A percentile compares a stretch with the other conserved stretches of the same genome.
phyloP scores from a whole-genome alignment of 768 basidiomycete species.

The Mycena polygramma region DNA sequence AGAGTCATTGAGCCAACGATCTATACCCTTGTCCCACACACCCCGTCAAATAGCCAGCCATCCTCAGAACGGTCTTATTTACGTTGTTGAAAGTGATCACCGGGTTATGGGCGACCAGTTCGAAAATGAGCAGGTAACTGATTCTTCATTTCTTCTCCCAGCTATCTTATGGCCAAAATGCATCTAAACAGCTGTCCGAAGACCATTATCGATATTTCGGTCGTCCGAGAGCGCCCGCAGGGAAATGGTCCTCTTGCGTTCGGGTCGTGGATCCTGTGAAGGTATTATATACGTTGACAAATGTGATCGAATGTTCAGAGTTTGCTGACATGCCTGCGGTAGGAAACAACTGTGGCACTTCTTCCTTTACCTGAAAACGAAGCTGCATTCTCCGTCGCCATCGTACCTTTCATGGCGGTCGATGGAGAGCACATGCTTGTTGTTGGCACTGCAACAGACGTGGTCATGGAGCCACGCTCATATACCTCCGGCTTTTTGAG shows the following conservation, averaged over 20 bases:
- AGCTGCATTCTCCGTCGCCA: slow-evolving; percentile 91
- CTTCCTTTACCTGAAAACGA: slow-evolving; percentile 92
- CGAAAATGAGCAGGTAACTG: slow-evolving; percentile 56
- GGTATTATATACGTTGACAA: too few relatives aligned
- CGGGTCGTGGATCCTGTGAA: slow-evolving; percentile 91
- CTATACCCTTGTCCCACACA: slow-evolving; percentile 90
- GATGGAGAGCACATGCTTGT: slow-evolving; percentile 89
- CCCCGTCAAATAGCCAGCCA: slow-evolving; percentile 94
- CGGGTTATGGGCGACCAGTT: slow-evolving; percentile 74
- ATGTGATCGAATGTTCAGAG: not conserved
- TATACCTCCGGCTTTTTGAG: slow-evolving; percentile 92
- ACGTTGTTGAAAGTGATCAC: slow-evolving; percentile 94
- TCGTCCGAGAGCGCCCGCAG: slow-evolving; percentile 82
- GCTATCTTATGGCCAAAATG: too few relatives aligned
- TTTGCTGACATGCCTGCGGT: not conserved
- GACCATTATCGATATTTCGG: slow-evolving; percentile 73
- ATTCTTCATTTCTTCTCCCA: too few relatives aligned
- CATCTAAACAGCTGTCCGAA: not conserved
- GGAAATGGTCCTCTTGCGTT: slow-evolving; percentile 96
- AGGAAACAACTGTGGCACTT: not conserved
- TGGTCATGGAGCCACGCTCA: slow-evolving; percentile 84
- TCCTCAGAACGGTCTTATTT: slow-evolving; percentile 84
- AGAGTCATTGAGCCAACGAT: slow-evolving; percentile 92
- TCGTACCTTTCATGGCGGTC: slow-evolving; percentile 85
- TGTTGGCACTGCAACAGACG: slow-evolving; percentile 94